Conservation (phyloP, 768 basidiomycete species). For the Naematelia aurantialba region DNA sequence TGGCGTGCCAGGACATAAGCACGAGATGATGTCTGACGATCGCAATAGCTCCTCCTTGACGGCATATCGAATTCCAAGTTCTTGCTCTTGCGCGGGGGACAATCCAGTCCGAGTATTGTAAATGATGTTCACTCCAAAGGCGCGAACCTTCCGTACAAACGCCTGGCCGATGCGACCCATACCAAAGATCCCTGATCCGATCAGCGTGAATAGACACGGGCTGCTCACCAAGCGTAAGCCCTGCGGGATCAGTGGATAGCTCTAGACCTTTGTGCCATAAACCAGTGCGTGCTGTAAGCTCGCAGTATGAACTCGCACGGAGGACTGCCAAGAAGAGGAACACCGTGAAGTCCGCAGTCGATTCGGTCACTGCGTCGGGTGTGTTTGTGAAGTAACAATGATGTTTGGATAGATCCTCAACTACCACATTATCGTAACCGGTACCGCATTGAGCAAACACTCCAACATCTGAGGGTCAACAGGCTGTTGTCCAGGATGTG, state of each 20-base stretch:
- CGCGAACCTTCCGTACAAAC: constrained; percentile 17
- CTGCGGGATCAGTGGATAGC: constrained; percentile 24
- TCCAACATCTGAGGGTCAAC: constrained; percentile 25
- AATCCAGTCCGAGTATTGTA: constrained; percentile 30
- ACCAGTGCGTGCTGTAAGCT: constrained; percentile 14
- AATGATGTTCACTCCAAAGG: constrained; percentile 28
- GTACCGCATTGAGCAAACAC: constrained; percentile 30
- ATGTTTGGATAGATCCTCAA: constrained; percentile 14
- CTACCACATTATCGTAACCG: constrained; percentile 26
- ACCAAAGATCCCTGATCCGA: constrained; percentile 25
- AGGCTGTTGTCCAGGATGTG: too few relatives aligned
- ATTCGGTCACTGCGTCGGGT: constrained; percentile 29
- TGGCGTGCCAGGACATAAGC: constrained; percentile 13
- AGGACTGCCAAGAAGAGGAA: constrained; percentile 25
- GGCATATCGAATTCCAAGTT: constrained; percentile 21
- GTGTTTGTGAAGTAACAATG: constrained; percentile 32
- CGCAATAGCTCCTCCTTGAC: constrained; percentile 22
- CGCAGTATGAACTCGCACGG: constrained; percentile 17
- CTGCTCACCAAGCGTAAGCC: constrained; percentile 22
- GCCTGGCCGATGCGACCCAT: constrained; percentile 33
- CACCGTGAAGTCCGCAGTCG: constrained; percentile 33
- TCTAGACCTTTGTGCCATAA: constrained; percentile 25
- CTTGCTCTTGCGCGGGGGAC: constrained; percentile 15
- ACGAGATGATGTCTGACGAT: constrained; percentile 24
- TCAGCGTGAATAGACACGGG: constrained; percentile 14